phyloP scores from a whole-genome alignment of 2,329 filamentous ascomycete genomes.

The Nothophoma quercina region DNA sequence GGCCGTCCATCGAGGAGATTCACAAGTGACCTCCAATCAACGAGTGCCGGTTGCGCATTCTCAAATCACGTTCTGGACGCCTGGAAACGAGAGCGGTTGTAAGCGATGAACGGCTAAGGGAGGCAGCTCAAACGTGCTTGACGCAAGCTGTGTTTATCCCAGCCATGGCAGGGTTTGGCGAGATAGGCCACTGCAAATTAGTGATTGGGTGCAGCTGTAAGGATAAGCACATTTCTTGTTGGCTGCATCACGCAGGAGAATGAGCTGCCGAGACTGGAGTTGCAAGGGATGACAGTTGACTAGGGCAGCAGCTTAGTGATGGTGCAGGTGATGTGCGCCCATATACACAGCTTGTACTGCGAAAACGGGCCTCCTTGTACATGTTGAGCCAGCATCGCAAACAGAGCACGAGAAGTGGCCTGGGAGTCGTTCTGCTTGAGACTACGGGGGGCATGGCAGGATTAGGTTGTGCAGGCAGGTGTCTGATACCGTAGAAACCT shows the following conservation, averaged over 20 bases:
- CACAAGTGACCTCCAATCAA: conserved; percentile 16
- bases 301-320: conserved; percentile 26
- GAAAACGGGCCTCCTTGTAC: conserved; percentile 1
- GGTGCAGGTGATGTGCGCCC: conserved; percentile 26
- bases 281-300: conserved; percentile 8
- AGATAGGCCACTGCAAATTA: conserved; percentile 19
- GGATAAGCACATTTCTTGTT: conserved; percentile 18
- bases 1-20: conserved; percentile 8
- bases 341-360: conserved; percentile 5
- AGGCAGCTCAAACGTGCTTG: conserved; percentile 42
- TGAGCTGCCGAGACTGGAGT: conserved; percentile 27
- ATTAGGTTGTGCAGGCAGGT: conserved; percentile 6
- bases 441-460: conserved; percentile 5
- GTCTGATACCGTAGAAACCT: conserved; percentile 13
- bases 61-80: conserved; percentile 22
- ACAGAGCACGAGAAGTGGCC: conserved; percentile 4
- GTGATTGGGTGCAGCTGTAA: conserved; percentile 1
- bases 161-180: conserved; percentile 40
- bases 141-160: conserved; percentile 35
- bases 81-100: conserved; percentile 32
- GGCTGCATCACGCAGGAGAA: conserved; percentile 43
- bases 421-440: conserved; percentile 21
- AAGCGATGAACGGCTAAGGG: conserved; percentile 31
- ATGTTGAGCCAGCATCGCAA: conserved; percentile 2
- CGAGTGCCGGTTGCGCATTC: conserved; percentile 4